A percentile compares a stretch with the other conserved stretches of the same genome.
These are phyloP conservation scores for slime mould (Dictyostelium discoideum) DNA, from an alignment of 78 protist species.

Conservation along the genomic window dicty_2.7 NC_007091.3:2841001-2841500, in stretches of 20 bases:
- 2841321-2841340: neutral
- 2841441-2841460: constrained; percentile 14
- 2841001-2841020: constrained; percentile 4
- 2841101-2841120: neutral
- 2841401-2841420: constrained; percentile 50
- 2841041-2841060: constrained; percentile 19
- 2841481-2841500: neutral
- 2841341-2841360: neutral
- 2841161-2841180: constrained; percentile 3
- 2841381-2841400: neutral
- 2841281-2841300: constrained; percentile 10
- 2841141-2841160: neutral
- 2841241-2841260: neutral
- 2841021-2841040: constrained; percentile 52
- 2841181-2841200: neutral
- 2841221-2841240: neutral
- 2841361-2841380: neutral
- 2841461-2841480: neutral
- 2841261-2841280: constrained; percentile 34
- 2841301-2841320: neutral
- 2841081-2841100: neutral
- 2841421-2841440: constrained; percentile 38
- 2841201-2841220: constrained; percentile 67
- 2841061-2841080: constrained; percentile 24
- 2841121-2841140: constrained; percentile 20